phyloP scores from a whole-genome alignment of 2,329 filamentous ascomycete genomes.

The Ascochyta rabiei region DNA sequence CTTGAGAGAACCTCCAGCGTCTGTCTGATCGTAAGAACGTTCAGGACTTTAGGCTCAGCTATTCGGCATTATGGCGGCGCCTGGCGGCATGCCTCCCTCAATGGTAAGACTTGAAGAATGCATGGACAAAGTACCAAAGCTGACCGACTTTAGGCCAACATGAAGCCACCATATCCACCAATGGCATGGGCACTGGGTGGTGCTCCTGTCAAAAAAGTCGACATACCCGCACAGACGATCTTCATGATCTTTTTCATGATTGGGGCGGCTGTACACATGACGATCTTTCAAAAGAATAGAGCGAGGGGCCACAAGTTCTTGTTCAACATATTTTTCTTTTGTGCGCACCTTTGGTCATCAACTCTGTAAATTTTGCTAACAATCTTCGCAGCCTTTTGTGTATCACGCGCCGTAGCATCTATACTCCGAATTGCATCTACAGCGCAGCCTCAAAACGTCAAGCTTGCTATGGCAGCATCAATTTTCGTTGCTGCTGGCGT shows the following conservation, averaged over 20 bases:
- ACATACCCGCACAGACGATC: constrained; percentile 51
- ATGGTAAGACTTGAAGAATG: constrained; percentile 13
- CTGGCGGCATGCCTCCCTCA: constrained; percentile 19
- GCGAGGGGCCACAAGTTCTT: constrained; percentile 51
- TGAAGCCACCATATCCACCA: constrained; percentile 40
- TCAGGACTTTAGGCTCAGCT: neutral
- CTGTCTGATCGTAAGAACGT: neutral
- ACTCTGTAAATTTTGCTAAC: neutral
- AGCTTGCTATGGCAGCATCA: constrained; percentile 62
- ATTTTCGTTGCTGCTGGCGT: constrained; percentile 78
- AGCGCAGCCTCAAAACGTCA: constrained; percentile 48
- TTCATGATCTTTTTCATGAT: constrained; percentile 51
- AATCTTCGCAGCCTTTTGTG: constrained; percentile 47
- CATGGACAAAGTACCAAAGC: neutral
- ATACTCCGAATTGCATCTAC: constrained; percentile 46
- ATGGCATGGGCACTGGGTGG: constrained; percentile 47
- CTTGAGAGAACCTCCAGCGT: neutral
- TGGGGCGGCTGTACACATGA: constrained; percentile 50
- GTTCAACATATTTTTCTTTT: constrained; percentile 48
- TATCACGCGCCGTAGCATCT: constrained; percentile 51
- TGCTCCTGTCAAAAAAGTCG: constrained; percentile 40
- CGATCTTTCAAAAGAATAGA: constrained; percentile 49
- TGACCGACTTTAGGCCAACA: constrained; percentile 22
- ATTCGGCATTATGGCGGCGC: constrained; percentile 17
- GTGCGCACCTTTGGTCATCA: constrained; percentile 23